phyloP scores from a whole-genome alignment of 2,329 filamentous ascomycete species.

The Alternaria brassicae region DNA sequence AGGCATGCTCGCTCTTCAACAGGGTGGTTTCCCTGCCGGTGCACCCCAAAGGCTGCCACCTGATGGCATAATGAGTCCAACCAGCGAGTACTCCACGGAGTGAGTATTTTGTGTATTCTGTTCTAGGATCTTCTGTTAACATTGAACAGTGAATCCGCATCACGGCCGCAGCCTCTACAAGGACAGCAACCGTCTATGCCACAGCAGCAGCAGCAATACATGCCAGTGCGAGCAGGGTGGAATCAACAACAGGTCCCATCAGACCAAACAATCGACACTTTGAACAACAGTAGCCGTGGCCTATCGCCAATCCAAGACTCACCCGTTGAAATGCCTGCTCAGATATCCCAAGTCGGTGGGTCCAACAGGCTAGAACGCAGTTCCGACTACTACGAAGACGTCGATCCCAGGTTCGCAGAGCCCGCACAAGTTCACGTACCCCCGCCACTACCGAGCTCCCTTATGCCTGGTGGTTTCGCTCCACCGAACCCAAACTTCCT shows the following conservation, averaged over 20 bases:
- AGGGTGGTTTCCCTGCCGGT: constrained; percentile 50
- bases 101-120: constrained; percentile 58
- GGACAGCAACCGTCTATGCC: constrained; percentile 22
- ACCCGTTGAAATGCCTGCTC: constrained; percentile 44
- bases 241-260: constrained; percentile 37
- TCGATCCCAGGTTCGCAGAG: constrained; percentile 84
- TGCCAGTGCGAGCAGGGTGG: constrained; percentile 58
- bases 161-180: constrained; percentile 29
- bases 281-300: constrained; percentile 41
- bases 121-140: constrained; percentile 8
- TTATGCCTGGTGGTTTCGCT: constrained; percentile 44
- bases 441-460: constrained; percentile 43
- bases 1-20: constrained; percentile 76
- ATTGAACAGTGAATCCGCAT: constrained; percentile 17
- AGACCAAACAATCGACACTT: constrained; percentile 34
- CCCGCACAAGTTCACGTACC: constrained; percentile 36
- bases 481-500: constrained; percentile 42
- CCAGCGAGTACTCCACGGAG: constrained; percentile 76
- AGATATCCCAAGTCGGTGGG: constrained; percentile 34
- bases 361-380: constrained; percentile 35
- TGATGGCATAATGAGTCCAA: constrained; percentile 57
- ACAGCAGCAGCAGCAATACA: constrained; percentile 44
- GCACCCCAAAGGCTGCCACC: constrained; percentile 37
- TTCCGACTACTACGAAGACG: constrained; percentile 85
- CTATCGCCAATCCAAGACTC: constrained; percentile 52